These are phyloP conservation scores for Saccharomycopsis selenospora DNA, from an alignment of 805 yeast genomes.

Conservation along the genomic window DNA sequence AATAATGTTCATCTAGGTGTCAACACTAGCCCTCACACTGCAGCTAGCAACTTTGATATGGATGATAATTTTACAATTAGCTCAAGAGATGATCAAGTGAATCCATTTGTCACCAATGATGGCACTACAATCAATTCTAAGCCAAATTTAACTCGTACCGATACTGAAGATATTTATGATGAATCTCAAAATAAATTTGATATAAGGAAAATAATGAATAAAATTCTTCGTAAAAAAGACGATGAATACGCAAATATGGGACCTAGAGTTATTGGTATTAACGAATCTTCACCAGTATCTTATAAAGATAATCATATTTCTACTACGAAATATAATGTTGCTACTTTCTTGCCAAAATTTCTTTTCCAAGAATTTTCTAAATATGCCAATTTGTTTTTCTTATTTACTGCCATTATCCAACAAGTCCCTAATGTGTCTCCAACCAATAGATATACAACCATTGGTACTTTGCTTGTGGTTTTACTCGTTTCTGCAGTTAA, in stretches of 20 bases:
- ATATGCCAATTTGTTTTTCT: constrained; percentile 89
- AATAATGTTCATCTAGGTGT: background rate
- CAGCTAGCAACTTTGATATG: background rate
- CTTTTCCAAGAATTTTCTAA: constrained; percentile 94
- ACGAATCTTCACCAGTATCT: constrained; percentile 31
- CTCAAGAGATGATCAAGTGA: constrained; percentile 15
- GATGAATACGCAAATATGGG: constrained; percentile 55
- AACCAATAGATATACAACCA: constrained; percentile 90
- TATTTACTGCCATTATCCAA: constrained; percentile 88
- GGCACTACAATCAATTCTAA: background rate
- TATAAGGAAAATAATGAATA: constrained; percentile 32
- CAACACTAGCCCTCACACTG: background rate
- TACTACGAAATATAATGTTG: constrained; percentile 90
- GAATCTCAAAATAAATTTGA: constrained; percentile 32
- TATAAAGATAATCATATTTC: constrained; percentile 81
- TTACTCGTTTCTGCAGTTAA: constrained; percentile 86
- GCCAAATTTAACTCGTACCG: background rate
- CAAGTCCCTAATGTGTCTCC: constrained; percentile 97
- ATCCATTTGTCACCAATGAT: constrained; percentile 16
- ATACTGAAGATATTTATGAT: constrained; percentile 24
- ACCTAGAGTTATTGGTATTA: constrained; percentile 28
- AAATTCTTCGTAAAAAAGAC: constrained; percentile 24
- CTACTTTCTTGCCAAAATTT: constrained; percentile 91
- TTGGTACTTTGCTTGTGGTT: constrained; percentile 82
- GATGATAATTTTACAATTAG: constrained; percentile 15